phyloP scores from a whole-genome alignment of 2,329 filamentous ascomycete species.

The Pezicula neosporulosa region DNA sequence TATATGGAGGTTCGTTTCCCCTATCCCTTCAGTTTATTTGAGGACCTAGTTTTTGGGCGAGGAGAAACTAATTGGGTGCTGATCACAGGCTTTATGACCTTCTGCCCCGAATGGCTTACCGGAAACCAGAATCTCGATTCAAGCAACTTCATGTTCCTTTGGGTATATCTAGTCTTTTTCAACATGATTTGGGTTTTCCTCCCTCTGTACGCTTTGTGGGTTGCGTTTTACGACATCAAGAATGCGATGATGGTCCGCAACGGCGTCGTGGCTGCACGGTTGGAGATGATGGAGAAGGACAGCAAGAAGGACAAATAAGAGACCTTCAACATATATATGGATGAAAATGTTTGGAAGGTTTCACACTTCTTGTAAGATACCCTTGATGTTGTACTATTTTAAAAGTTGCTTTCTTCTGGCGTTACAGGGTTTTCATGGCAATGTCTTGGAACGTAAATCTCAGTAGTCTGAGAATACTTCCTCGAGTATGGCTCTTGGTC shows the following conservation, averaged over 20 bases:
- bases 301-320: slow-evolving; percentile 6
- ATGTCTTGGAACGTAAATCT: too few relatives aligned
- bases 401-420: too few relatives aligned
- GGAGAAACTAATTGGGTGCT: neutral
- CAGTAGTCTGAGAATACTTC: too few relatives aligned
- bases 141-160: slow-evolving; percentile 59
- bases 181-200: slow-evolving; percentile 66
- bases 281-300: slow-evolving; percentile 30
- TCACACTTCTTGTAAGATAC: too few relatives aligned
- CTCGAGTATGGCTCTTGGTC: too few relatives aligned
- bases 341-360: too few relatives aligned
- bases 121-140: slow-evolving; percentile 59
- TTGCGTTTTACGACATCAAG: slow-evolving; percentile 51
- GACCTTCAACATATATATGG: too few relatives aligned
- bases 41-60: neutral
- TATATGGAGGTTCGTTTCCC: slow-evolving; percentile 54
- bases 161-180: slow-evolving; percentile 67
- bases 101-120: slow-evolving; percentile 66
- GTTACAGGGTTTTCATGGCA: too few relatives aligned
- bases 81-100: slow-evolving; percentile 61
- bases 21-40: neutral
- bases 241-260: slow-evolving; percentile 45
- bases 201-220: slow-evolving; percentile 55
- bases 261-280: slow-evolving; percentile 17
- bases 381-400: too few relatives aligned